Evolutionary conservation across 495 filamentous ascomycete species (phyloP).

Genomic region (Penicillium crystallinum): DNA sequence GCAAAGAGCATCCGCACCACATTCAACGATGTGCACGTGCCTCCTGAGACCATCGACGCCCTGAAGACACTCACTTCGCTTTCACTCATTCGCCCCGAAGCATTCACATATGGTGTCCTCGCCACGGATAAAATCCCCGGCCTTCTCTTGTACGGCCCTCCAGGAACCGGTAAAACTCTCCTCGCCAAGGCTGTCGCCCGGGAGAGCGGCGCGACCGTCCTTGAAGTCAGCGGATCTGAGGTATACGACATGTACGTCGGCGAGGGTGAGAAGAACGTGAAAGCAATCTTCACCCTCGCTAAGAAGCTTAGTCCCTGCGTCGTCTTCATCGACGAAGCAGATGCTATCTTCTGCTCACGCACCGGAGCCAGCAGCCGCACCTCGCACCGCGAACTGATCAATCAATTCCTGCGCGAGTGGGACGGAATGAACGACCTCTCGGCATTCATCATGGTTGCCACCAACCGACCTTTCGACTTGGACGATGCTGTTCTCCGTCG

Average conservation of each 20-base stretch:
- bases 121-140: slow-evolving; percentile 88
- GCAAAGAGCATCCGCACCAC: slow-evolving; percentile 76
- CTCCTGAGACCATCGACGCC: slow-evolving; percentile 77
- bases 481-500: slow-evolving; percentile 87
- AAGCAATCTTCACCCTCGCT: slow-evolving; percentile 84
- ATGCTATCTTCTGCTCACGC: slow-evolving; percentile 80
- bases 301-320: slow-evolving; percentile 90
- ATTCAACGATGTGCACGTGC: slow-evolving; percentile 78
- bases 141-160: slow-evolving; percentile 86
- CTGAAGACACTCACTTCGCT: slow-evolving; percentile 85
- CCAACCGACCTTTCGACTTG: slow-evolving; percentile 89
- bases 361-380: slow-evolving; percentile 51
- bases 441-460: slow-evolving; percentile 99
- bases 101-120: slow-evolving; percentile 92
- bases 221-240: slow-evolving; percentile 67
- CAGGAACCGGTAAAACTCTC: slow-evolving; percentile 92
- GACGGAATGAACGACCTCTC: slow-evolving; percentile 83
- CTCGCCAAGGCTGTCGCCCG: slow-evolving; percentile 95
- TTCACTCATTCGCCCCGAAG: slow-evolving; percentile 83
- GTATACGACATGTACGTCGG: slow-evolving; percentile 97
- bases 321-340: slow-evolving; percentile 96
- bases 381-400: slow-evolving; percentile 85
- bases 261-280: slow-evolving; percentile 94
- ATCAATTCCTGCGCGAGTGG: slow-evolving; percentile 97
- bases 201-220: slow-evolving; percentile 81